Evolutionary conservation across 768 basidiomycete species (phyloP).

Genomic region (Leccinellum albellum): DNA sequence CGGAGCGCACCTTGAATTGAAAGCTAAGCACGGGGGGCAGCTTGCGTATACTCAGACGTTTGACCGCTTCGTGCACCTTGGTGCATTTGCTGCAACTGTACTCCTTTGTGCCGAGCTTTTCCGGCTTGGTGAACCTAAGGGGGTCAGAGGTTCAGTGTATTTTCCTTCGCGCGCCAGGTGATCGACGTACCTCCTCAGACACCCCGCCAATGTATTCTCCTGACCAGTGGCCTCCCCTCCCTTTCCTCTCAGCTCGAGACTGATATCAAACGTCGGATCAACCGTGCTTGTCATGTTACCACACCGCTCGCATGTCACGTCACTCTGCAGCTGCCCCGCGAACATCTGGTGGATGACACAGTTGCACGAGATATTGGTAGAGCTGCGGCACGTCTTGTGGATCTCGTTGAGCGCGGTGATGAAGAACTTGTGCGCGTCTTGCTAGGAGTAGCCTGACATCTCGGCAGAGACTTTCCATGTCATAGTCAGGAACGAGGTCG

Average conservation of each 20-base stretch:
- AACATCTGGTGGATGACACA: conserved; percentile 93
- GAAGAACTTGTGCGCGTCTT: conserved; percentile 90
- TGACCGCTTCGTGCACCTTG: conserved; percentile 74
- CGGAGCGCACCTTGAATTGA: conserved; percentile 72
- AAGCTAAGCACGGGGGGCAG: conserved; percentile 89
- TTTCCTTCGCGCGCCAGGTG: not conserved
- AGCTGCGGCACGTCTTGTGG: conserved; percentile 71
- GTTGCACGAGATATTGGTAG: conserved; percentile 75
- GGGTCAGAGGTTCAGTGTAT: too few species aligned
- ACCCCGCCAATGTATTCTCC: conserved; percentile 68
- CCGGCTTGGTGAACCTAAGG: conserved; percentile 76
- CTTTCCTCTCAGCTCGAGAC: conserved; percentile 71
- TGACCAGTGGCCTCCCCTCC: conserved; percentile 41
- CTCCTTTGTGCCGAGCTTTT: conserved; percentile 77
- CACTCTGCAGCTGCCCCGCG: conserved; percentile 80
- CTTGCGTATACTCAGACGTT: conserved; percentile 78
- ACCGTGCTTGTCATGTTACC: conserved; percentile 70
- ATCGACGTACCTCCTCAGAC: conserved; percentile 60
- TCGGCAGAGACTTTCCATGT: conserved; percentile 80
- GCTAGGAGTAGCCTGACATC: conserved; percentile 88
- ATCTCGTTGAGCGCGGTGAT: conserved; percentile 84
- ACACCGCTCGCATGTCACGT: conserved; percentile 86
- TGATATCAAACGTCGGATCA: conserved; percentile 90
- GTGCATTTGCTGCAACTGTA: conserved; percentile 84
- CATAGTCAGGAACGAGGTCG: conserved; percentile 75